Conservation (phyloP, 2,329 filamentous ascomycete genomes). For the Pseudogymnoascus sp. region DNA sequence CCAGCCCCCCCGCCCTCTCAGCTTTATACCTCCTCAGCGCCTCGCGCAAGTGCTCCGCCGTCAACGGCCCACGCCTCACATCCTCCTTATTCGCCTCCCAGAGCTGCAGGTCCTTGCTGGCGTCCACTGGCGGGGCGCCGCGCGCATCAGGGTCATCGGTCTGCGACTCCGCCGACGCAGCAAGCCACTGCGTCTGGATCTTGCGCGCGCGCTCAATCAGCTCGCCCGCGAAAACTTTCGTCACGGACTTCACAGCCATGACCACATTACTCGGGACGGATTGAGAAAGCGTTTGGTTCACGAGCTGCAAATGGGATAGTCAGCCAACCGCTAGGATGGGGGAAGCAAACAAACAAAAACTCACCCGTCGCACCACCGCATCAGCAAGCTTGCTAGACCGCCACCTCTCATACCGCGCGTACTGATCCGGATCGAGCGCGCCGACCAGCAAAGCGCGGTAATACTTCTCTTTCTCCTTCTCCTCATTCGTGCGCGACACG, state of each 20-base stretch:
- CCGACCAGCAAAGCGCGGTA: slow-evolving; percentile 55
- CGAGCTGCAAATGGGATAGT: slow-evolving; percentile 34
- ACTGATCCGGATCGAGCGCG: slow-evolving; percentile 59
- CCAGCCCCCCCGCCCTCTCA: slow-evolving; percentile 51
- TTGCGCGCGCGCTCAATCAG: slow-evolving; percentile 65
- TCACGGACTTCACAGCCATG: slow-evolving; percentile 67
- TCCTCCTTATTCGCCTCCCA: slow-evolving; percentile 30
- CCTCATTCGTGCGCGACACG: slow-evolving; percentile 57
- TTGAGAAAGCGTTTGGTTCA: slow-evolving; percentile 75
- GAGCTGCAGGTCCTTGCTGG: slow-evolving; percentile 21
- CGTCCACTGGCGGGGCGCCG: slow-evolving; percentile 23
- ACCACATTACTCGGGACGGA: slow-evolving; percentile 68
- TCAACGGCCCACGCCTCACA: slow-evolving; percentile 49
- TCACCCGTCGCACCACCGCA: slow-evolving; percentile 59
- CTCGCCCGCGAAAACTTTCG: slow-evolving; percentile 71
- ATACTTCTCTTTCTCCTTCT: slow-evolving; percentile 55
- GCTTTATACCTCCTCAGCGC: slow-evolving; percentile 62
- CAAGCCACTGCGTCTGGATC: slow-evolving; percentile 66
- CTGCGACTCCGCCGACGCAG: slow-evolving; percentile 49
- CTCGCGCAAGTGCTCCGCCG: slow-evolving; percentile 69
- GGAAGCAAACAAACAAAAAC: slow-evolving; percentile 20
- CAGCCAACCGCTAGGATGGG: not conserved
- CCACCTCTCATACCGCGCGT: slow-evolving; percentile 64
- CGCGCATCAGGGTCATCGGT: slow-evolving; percentile 43
- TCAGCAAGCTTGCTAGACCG: slow-evolving; percentile 62